These are phyloP conservation scores for Cryptococcus sp. DNA, from an alignment of 1,284 basidiomycete species.

Conservation along the genomic window DNA sequence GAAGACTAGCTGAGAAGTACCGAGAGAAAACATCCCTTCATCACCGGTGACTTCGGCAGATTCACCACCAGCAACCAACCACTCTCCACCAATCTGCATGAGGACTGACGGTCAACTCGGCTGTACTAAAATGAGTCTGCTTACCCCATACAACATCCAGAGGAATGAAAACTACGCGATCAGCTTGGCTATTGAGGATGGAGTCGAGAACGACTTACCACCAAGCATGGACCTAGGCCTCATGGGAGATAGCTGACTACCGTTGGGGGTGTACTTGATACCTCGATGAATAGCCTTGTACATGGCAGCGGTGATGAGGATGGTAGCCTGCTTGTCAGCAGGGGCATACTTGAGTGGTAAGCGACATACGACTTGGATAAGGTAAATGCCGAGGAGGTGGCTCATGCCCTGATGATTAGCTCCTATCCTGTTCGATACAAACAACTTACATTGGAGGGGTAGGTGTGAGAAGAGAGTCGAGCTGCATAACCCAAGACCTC, in stretches of 20 bases:
- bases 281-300: conserved; percentile 29
- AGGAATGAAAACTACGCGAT: conserved; percentile 20
- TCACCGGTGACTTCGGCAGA: conserved; percentile 14
- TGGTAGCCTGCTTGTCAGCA: conserved; percentile 13
- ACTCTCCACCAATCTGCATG: conserved; percentile 29
- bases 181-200: neutral
- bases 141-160: conserved; percentile 26
- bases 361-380: conserved; percentile 22
- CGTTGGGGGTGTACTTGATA: conserved; percentile 27
- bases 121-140: neutral
- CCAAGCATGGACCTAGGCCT: conserved; percentile 27
- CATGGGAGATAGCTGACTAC: conserved; percentile 22
- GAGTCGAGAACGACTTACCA: conserved; percentile 10
- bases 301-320: conserved; percentile 25
- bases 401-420: conserved; percentile 17
- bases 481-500: conserved; percentile 28
- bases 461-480: conserved; percentile 20
- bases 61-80: conserved; percentile 18
- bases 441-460: conserved; percentile 19
- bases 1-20: conserved; percentile 27
- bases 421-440: neutral
- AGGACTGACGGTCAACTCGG: conserved; percentile 8
- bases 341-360: neutral
- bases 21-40: conserved; percentile 21
- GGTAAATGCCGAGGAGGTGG: conserved; percentile 21